A percentile compares a stretch with the other conserved stretches of the same genome.
phyloP scores from a whole-genome alignment of 495 filamentous ascomycete genomes.

The Penicillium verhagenii region DNA sequence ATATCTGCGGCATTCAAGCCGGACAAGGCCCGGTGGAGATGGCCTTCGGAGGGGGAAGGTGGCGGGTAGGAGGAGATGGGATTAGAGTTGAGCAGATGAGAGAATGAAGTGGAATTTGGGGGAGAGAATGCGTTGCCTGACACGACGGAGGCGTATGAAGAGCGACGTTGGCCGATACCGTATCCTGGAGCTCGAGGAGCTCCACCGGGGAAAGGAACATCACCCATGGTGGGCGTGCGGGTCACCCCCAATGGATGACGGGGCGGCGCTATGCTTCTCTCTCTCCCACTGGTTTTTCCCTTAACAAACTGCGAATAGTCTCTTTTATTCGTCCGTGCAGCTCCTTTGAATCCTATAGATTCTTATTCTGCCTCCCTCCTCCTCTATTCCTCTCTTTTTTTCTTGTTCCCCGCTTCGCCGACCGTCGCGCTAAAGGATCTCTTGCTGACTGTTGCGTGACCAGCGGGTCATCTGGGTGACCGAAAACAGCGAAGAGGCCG shows the following conservation, averaged over 20 bases:
- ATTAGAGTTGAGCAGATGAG: conserved; percentile 57
- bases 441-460: conserved; percentile 23
- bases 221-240: conserved; percentile 38
- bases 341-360: not conserved
- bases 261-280: not conserved
- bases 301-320: not conserved
- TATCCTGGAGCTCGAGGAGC: conserved; percentile 43
- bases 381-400: not conserved
- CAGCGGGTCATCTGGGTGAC: conserved; percentile 26
- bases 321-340: not conserved
- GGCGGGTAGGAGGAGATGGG: conserved; percentile 39
- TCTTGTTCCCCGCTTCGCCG: not conserved
- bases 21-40: conserved; percentile 33
- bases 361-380: not conserved
- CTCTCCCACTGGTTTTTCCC: too few species aligned
- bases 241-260: conserved; percentile 11
- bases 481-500: conserved; percentile 20
- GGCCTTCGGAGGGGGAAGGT: conserved; percentile 35
- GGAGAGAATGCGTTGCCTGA: conserved; percentile 61
- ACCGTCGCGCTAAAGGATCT: not conserved
- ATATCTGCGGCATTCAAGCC: conserved; percentile 48
- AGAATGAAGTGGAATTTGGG: conserved; percentile 53
- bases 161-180: conserved; percentile 47
- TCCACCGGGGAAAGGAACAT: conserved; percentile 49
- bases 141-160: conserved; percentile 81